Conservation (phyloP, 2,329 filamentous ascomycete genomes). For the Penicillium digitatum region DNA sequence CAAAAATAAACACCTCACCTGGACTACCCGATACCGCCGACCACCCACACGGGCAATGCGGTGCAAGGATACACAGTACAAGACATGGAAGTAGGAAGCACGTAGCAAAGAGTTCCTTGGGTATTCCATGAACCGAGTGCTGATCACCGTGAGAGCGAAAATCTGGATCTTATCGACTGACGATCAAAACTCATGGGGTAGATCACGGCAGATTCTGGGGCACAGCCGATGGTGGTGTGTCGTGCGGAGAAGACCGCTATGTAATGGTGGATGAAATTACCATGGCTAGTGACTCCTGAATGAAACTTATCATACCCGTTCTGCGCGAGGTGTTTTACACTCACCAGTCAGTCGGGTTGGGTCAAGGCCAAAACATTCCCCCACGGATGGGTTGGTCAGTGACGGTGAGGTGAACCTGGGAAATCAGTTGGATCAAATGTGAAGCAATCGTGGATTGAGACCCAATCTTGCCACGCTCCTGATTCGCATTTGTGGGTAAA, state of each 20-base stretch:
- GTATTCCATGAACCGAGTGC: not conserved
- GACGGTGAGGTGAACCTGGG: too few species aligned
- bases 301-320: not conserved
- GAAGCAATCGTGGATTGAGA: not conserved
- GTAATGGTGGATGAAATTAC: not conserved
- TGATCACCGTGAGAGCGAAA: not conserved
- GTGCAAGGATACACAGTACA: not conserved
- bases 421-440: not conserved
- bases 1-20: not conserved
- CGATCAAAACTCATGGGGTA: slow-evolving; percentile 4
- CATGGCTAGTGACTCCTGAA: not conserved
- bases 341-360: not conserved
- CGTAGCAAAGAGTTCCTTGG: not conserved
- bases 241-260: slow-evolving; percentile 5
- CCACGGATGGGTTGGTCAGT: not conserved
- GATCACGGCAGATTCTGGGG: not conserved
- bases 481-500: not conserved
- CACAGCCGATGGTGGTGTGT: not conserved
- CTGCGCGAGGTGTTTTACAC: not conserved
- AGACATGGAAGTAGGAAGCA: not conserved
- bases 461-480: not conserved
- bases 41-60: not conserved
- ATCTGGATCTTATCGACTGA: slow-evolving; percentile 1
- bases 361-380: not conserved
- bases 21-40: not conserved